A percentile compares a stretch with the other conserved stretches of the same genome.
Evolutionary conservation across 1,139 yeast genomes (phyloP).

Genomic region (Pichia sorboxylosa): DNA sequence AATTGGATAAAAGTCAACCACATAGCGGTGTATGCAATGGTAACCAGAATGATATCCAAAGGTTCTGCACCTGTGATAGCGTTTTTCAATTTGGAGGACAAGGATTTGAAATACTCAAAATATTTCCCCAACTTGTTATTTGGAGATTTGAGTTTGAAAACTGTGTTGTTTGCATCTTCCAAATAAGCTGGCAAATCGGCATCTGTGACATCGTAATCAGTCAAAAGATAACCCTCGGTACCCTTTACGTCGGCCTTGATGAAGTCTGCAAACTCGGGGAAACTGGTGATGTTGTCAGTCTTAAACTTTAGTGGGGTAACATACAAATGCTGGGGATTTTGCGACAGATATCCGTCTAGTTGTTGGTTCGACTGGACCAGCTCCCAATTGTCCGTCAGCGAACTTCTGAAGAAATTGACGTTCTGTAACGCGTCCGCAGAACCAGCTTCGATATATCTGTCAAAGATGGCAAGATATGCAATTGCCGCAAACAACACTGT

Average conservation of each 20-base stretch:
- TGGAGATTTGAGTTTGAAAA: constrained; percentile 57
- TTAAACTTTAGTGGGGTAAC: constrained; percentile 49
- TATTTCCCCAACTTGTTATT: constrained; percentile 52
- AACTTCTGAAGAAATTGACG: constrained; percentile 5
- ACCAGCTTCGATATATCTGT: constrained; percentile 43
- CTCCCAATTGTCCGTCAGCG: constrained; percentile 6
- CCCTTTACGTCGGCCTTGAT: constrained; percentile 17
- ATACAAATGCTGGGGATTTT: constrained; percentile 26
- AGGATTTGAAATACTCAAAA: constrained; percentile 43
- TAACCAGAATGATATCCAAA: constrained; percentile 72
- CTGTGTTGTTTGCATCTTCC: constrained; percentile 29
- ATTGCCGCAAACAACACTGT: constrained; percentile 69
- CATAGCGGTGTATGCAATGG: constrained; percentile 84
- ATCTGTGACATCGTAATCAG: constrained; percentile 19
- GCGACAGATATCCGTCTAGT: constrained; percentile 8
- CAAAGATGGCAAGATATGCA: constrained; percentile 73
- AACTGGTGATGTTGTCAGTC: constrained; percentile 8
- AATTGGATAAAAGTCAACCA: constrained; percentile 71
- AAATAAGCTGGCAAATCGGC: constrained; percentile 25
- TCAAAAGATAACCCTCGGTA: constrained; percentile 21
- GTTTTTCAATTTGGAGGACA: constrained; percentile 35
- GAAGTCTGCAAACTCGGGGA: constrained; percentile 21
- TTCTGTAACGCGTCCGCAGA: constrained; percentile 10
- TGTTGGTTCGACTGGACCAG: constrained; percentile 4
- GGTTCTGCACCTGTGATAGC: constrained; percentile 71